phyloP scores from a whole-genome alignment of 305 asterid genomes.

The Euphrasia arctica region DNA sequence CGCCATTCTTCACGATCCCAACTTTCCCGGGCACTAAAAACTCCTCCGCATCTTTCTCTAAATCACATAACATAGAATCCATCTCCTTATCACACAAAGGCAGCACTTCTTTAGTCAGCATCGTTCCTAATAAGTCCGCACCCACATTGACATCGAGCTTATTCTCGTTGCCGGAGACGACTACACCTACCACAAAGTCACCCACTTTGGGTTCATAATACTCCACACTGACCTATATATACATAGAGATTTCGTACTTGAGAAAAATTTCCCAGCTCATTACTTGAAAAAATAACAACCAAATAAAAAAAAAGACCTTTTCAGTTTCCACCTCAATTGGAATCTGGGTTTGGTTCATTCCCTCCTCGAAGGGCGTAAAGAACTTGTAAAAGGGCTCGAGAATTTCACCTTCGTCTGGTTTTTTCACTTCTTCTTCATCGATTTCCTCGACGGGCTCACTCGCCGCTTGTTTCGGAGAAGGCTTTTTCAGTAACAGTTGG shows the following conservation, averaged over 20 bases:
- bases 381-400: constrained; percentile 74
- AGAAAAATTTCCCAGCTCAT: too few relatives aligned
- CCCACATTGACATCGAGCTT: constrained; percentile 93
- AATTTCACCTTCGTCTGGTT: constrained; percentile 50
- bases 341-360: constrained; percentile 21
- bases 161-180: constrained; percentile 86
- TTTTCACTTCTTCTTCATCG: constrained; percentile 34
- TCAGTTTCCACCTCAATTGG: constrained; percentile 25
- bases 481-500: constrained; percentile 62
- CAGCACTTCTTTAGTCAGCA: constrained; percentile 92
- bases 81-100: constrained; percentile 86
- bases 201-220: constrained; percentile 84
- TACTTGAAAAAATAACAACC: not conserved
- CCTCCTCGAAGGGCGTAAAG: constrained; percentile 55
- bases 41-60: constrained; percentile 58
- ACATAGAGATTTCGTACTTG: not conserved
- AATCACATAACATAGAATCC: constrained; percentile 65
- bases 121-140: constrained; percentile 73
- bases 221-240: constrained; percentile 43
- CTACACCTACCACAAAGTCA: constrained; percentile 86
- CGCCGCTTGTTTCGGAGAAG: constrained; percentile 47
- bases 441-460: constrained; percentile 33
- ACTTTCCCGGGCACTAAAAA: constrained; percentile 61
- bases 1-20: constrained; percentile 72
- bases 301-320: constrained; percentile 24